Evolutionary conservation across 2,329 filamentous ascomycete species (phyloP), one percentile per base, ranked within the genome.

Genomic region (Aspergillus ochraceus): DNA sequence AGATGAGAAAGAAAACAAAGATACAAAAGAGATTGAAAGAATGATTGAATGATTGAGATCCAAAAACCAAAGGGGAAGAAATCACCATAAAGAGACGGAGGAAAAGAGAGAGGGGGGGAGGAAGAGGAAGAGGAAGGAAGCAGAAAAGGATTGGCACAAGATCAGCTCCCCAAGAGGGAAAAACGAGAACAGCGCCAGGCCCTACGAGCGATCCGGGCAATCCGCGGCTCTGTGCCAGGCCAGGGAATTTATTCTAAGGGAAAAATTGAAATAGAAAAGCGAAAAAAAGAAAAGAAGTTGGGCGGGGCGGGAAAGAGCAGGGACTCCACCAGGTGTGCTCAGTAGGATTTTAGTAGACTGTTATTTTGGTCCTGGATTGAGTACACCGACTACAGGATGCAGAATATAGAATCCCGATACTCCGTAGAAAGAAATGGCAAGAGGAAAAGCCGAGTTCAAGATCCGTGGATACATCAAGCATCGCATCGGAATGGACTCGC

Each of bases 201-300:
- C 39, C 49, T 52, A 39, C 26, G 46, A 46, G 19, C 17, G 49
- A 60, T 49, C 55, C 55, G 55, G 55, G 36, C 55, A 52, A 53
- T 58, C 55, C 55, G 55, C 29, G 29, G 36, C 30, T 46, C 22
- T 54, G 17, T 22, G 14, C 46, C 12, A 32, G 30, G 14, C 20
- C 24, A 32, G 30, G 32, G 32, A 11, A 36, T 12, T 36, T 36
- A 36, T 36, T 11, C 10, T 36, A 14, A 29, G 26, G 26, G 49
- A 52, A 52, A 53, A 49, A 22, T 10, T 22, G 20, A 24, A 22
- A 10, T 19, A 6, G 24, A 5, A 24, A 22, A 29, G 8, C 26
- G 14, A 49, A 24, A 22, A 22, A 24, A 49, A 22, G 20, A 49
- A n/a, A n/a, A n/a, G 6, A 42, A 42, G 36, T n/a, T 42, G 12